phyloP scores from a whole-genome alignment of 306 rosid genomes.

The Canavalia gladiata region DNA sequence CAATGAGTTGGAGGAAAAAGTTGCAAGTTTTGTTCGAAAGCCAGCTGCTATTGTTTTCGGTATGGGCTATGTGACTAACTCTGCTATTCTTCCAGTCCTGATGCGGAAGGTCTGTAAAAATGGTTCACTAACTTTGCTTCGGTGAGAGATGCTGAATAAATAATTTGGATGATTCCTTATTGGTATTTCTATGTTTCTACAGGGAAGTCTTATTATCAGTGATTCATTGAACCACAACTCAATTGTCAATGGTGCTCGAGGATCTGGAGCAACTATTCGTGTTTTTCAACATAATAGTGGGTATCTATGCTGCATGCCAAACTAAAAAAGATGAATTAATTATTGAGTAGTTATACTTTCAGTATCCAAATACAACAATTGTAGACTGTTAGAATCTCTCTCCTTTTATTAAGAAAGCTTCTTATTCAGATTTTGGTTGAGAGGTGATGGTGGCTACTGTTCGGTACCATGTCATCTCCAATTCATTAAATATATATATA shows the following conservation, averaged over 20 bases:
- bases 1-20: constrained; percentile 65
- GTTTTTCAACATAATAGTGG: constrained; percentile 80
- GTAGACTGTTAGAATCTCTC: not conserved
- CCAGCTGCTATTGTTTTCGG: constrained; percentile 86
- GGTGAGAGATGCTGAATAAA: not conserved
- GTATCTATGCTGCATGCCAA: constrained; percentile 36
- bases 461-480: not conserved
- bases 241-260: constrained; percentile 85
- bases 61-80: constrained; percentile 89
- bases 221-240: constrained; percentile 90
- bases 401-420: not conserved
- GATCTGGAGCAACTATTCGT: constrained; percentile 82
- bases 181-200: constrained; percentile 11
- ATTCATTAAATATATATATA: not conserved
- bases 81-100: constrained; percentile 80
- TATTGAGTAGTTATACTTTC: not conserved
- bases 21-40: constrained; percentile 72
- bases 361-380: not conserved
- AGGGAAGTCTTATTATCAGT: constrained; percentile 85
- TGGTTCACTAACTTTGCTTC: constrained; percentile 7
- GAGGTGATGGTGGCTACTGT: constrained; percentile 18
- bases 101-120: constrained; percentile 64
- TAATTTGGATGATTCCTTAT: not conserved
- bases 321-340: constrained; percentile 14
- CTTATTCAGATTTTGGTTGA: not conserved